phyloP scores from a whole-genome alignment of 2,329 filamentous ascomycete genomes.

The Pseudophaeomoniella oleicola region DNA sequence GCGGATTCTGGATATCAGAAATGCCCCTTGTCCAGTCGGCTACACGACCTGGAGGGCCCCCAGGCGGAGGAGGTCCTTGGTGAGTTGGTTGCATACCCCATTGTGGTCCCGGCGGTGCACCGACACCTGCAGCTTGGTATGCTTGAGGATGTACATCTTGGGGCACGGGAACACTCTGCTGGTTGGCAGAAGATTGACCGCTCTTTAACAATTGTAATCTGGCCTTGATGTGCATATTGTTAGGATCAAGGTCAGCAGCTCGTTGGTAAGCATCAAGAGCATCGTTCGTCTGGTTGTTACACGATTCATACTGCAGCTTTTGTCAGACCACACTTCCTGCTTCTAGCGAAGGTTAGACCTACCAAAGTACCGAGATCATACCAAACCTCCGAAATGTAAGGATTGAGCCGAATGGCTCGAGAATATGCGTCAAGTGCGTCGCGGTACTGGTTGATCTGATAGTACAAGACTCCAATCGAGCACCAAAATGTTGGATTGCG shows the following conservation, averaged over 20 bases:
- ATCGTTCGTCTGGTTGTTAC: slow-evolving; percentile 96
- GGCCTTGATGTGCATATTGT: slow-evolving; percentile 91
- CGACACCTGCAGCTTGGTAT: slow-evolving; percentile 71
- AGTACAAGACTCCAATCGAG: slow-evolving; percentile 96
- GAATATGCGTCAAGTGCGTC: slow-evolving; percentile 97
- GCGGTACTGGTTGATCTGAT: slow-evolving; percentile 98
- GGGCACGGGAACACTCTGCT: slow-evolving; percentile 67
- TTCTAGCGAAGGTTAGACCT: slow-evolving; percentile 26
- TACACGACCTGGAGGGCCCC: slow-evolving; percentile 48
- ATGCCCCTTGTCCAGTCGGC: slow-evolving; percentile 52
- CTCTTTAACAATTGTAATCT: slow-evolving; percentile 78
- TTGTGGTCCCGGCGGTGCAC: slow-evolving; percentile 71
- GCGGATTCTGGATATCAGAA: slow-evolving; percentile 57
- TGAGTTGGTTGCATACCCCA: slow-evolving; percentile 46
- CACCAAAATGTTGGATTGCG: slow-evolving; percentile 99
- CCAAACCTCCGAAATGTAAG: slow-evolving; percentile 98
- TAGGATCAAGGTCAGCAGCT: slow-evolving; percentile 84
- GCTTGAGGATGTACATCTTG: slow-evolving; percentile 93
- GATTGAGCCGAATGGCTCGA: slow-evolving; percentile 87
- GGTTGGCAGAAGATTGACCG: slow-evolving; percentile 59
- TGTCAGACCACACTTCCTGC: slow-evolving; percentile 15
- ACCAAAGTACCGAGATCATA: slow-evolving; percentile 93
- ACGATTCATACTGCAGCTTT: slow-evolving; percentile 69
- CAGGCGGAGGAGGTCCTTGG: slow-evolving; percentile 34
- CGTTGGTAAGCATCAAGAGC: slow-evolving; percentile 90